These are phyloP conservation scores for Chiua sp. DNA, from an alignment of 1,284 basidiomycete genomes.

Conservation along the genomic window DNA sequence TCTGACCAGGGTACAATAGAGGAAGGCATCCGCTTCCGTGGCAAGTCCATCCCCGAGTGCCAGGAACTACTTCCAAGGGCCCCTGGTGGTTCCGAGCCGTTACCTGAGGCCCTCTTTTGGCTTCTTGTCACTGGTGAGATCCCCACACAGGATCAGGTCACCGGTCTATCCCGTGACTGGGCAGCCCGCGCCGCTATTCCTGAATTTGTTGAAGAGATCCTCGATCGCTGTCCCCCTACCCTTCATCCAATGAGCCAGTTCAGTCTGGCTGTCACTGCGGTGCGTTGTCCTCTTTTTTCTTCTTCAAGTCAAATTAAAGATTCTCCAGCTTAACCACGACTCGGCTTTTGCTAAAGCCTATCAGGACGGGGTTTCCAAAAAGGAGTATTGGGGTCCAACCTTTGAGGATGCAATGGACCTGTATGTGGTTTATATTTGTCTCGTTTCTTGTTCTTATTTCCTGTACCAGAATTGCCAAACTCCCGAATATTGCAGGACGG, in stretches of 20 bases:
- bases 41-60: slow-evolving; percentile 91
- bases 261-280: slow-evolving; percentile 91
- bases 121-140: slow-evolving; percentile 93
- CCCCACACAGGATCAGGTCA: slow-evolving; percentile 88
- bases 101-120: slow-evolving; percentile 97
- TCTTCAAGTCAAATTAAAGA: background rate
- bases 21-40: slow-evolving; percentile 97
- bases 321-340: slow-evolving; percentile 87
- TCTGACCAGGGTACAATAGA: slow-evolving; percentile 49
- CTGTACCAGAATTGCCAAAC: slow-evolving; percentile 83
- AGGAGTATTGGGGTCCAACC: slow-evolving; percentile 96
- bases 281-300: slow-evolving; percentile 46
- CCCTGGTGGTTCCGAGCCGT: slow-evolving; percentile 87
- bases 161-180: slow-evolving; percentile 89
- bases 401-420: slow-evolving; percentile 99
- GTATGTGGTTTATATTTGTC: slow-evolving; percentile 44
- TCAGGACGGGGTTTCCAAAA: slow-evolving; percentile 91
- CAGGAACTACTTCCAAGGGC: slow-evolving; percentile 88
- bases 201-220: slow-evolving; percentile 91
- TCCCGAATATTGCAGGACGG: slow-evolving; percentile 96
- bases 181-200: slow-evolving; percentile 89
- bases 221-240: slow-evolving; percentile 93
- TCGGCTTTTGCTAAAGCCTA: slow-evolving; percentile 98
- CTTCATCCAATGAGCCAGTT: slow-evolving; percentile 98
- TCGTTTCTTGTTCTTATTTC: slow-evolving; percentile 11